Base-by-base conservation (phyloP, 2,329 filamentous ascomycete genomes). In the Trichoderma atrobrunneum region DNA sequence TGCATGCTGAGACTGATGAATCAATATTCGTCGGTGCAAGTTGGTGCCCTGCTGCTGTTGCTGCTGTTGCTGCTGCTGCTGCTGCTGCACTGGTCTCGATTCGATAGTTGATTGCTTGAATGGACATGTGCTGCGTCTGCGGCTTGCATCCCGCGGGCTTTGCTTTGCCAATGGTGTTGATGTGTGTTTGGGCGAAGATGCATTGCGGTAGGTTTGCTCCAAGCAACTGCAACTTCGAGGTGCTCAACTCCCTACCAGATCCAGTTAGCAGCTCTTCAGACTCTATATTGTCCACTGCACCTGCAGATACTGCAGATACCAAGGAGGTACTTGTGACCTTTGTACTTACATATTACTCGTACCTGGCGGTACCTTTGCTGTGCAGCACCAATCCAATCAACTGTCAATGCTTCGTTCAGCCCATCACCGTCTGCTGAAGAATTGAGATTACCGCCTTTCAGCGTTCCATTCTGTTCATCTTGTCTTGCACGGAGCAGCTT, bases 401-500 rank as follows among this genome's bases (percentile, higher is more conserved):
- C 51, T 34, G 28, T n/a, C n/a, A n/a, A n/a, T 21, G 21, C 51
- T 16, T 16, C 18, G n/a, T 32, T 30, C 14, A 26, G 26, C 26
- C 26, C 26, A 24, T n/a, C 14, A 14, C 24, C 21, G 21, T 39
- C 24, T 36, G 57, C 66, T 70, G 57, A 54, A 36, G 66, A 70
- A 36, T 36, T 36, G 34, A 12, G 28, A 61, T 54, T 14, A 28
- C 57, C 57, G 56, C 48, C 30, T 18, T 18, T 39, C 39, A 32
- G n/a, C 30, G 39, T 18, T 16, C 30, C 26, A 62, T 61, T 54
- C 28, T 34, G n/a, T 26, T 60, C 57, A 60, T 60, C 57, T 30
- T 54, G 56, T 26, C 66, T 54, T 62, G 57, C 14, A 70, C 66
- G 66, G 57, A 43, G 57, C 39, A 61, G 66, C 57, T 62, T 56